Evolutionary conservation across 1,139 yeast species (phyloP).

Genomic region (Diutina mesorugosa): DNA sequence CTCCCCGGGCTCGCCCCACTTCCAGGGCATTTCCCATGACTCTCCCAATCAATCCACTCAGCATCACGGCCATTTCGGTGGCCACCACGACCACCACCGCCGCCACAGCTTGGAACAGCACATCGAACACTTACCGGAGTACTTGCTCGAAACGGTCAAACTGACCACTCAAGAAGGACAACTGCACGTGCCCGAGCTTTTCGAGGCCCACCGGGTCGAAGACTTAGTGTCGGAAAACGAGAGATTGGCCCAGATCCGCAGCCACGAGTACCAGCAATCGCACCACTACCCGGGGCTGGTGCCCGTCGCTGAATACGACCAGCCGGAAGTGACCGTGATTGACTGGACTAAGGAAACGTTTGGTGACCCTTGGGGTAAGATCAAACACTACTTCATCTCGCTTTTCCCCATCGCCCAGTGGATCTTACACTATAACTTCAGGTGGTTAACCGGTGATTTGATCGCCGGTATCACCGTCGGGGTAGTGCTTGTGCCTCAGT

Average conservation of each 20-base stretch:
- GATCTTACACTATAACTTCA: constrained; percentile 71
- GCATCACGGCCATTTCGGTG: not conserved
- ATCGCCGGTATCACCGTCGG: constrained; percentile 93
- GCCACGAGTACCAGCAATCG: not conserved
- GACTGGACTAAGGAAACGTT: constrained; percentile 30
- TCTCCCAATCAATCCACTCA: too few relatives aligned
- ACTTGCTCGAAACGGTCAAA: not conserved
- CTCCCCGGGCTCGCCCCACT: too few relatives aligned
- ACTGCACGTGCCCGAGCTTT: not conserved
- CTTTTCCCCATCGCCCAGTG: constrained; percentile 71
- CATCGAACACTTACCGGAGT: not conserved
- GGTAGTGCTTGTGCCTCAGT: constrained; percentile 85
- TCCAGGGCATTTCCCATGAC: too few relatives aligned
- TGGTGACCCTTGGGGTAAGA: constrained; percentile 25
- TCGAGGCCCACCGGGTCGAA: not conserved
- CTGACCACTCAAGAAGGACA: not conserved
- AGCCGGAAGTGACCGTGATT: constrained; percentile 28
- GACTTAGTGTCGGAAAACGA: not conserved
- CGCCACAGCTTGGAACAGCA: not conserved
- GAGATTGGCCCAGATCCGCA: not conserved
- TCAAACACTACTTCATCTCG: constrained; percentile 38
- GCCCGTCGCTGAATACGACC: constrained; percentile 27
- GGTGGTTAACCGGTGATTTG: constrained; percentile 73
- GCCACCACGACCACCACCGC: not conserved
- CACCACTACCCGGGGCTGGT: constrained; percentile 5